Evolutionary conservation across 2,329 filamentous ascomycete genomes (phyloP).

Genomic region (Sarocladium oryzae): DNA sequence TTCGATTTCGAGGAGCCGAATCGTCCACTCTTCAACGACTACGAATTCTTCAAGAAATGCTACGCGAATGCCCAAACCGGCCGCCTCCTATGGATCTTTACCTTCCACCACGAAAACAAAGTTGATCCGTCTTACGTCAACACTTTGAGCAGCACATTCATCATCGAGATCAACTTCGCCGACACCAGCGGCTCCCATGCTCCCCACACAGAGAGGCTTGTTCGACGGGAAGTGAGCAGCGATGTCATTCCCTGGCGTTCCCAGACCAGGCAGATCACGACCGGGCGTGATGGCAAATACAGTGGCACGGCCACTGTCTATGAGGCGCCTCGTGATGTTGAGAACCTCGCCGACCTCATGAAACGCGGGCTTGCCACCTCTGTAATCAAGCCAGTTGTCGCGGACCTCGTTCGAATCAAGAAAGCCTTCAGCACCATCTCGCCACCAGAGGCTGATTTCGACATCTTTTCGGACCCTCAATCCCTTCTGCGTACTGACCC

Average conservation of each 20-base stretch:
- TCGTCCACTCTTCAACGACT: not conserved
- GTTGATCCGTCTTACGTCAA: not conserved
- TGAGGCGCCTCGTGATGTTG: not conserved
- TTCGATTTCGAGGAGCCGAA: not conserved
- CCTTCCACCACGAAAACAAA: not conserved
- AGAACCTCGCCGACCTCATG: not conserved
- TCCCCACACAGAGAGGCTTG: not conserved
- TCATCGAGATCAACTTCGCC: not conserved
- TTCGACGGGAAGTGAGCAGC: not conserved
- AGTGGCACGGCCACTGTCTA: not conserved
- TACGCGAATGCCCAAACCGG: not conserved
- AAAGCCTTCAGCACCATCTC: not conserved
- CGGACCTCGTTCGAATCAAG: not conserved
- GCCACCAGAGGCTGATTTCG: not conserved
- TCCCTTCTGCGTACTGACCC: not conserved
- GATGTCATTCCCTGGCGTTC: not conserved
- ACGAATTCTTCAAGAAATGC: not conserved
- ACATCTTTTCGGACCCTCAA: not conserved
- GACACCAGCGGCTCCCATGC: not conserved
- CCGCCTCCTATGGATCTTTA: not conserved
- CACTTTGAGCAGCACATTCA: not conserved
- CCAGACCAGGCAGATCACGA: not conserved
- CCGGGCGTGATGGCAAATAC: not conserved
- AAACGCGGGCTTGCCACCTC: not conserved
- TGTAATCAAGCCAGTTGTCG: not conserved